Percentiles rank a stretch among this genome's conserved stretches.
Conservation (phyloP, 148 eudicot genomes). For the Polygonum maritimum region DNA sequence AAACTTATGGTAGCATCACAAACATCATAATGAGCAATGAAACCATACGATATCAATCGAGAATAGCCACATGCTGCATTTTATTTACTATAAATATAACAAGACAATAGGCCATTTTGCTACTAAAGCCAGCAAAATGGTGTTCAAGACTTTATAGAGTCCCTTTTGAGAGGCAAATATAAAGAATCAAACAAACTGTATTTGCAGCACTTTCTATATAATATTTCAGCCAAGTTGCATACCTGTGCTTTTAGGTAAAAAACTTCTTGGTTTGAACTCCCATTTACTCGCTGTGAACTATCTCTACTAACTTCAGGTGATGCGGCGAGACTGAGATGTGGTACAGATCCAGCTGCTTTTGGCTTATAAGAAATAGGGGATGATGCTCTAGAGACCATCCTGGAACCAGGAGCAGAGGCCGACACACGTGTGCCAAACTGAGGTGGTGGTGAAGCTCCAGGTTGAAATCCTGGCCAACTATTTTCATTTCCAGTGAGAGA, state of each 20-base stretch:
- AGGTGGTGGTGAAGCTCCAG: conserved; percentile 31
- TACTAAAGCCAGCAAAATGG: background rate
- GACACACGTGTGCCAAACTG: conserved; percentile 35
- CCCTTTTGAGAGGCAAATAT: background rate
- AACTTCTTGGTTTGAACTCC: conserved; percentile 42
- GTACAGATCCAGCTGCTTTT: conserved; percentile 27
- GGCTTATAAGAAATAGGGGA: conserved; percentile 48
- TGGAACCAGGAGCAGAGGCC: conserved; percentile 57
- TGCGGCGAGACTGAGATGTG: conserved; percentile 20
- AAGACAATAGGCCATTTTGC: background rate
- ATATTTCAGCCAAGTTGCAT: background rate
- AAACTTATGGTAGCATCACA: background rate
- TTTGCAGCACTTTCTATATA: background rate
- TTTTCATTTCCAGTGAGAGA: conserved; percentile 29
- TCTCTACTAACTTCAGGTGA: conserved; percentile 29
- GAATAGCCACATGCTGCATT: background rate
- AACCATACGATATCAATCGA: background rate
- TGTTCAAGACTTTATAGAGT: background rate
- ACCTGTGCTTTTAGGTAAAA: conserved; percentile 62
- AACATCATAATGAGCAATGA: background rate
- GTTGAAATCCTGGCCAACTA: conserved; percentile 26
- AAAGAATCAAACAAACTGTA: background rate
- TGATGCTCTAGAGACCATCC: conserved; percentile 50
- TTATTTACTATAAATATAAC: background rate
- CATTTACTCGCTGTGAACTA: conserved; percentile 32